These are phyloP conservation scores for Geotrichum europaeum DNA, from an alignment of 1,139 yeast genomes.

Conservation along the genomic window DNA sequence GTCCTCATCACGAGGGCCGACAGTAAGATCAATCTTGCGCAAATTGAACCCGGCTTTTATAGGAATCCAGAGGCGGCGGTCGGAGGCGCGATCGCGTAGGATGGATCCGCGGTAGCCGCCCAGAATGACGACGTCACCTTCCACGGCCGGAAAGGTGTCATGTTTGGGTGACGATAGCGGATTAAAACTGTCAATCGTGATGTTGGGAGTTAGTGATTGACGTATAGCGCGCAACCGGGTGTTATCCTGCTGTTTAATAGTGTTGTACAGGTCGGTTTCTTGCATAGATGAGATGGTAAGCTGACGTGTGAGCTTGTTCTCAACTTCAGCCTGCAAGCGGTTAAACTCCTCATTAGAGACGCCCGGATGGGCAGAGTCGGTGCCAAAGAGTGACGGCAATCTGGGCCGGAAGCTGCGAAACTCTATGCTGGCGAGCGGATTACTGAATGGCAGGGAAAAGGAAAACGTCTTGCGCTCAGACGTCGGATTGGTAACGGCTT, in stretches of 20 bases:
- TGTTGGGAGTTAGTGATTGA: constrained; percentile 52
- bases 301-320: constrained; percentile 45
- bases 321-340: constrained; percentile 5
- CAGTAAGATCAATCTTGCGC: constrained; percentile 56
- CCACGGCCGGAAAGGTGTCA: constrained; percentile 40
- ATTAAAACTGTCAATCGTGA: constrained; percentile 34
- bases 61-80: constrained; percentile 78
- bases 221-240: constrained; percentile 64
- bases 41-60: constrained; percentile 77
- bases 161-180: constrained; percentile 23
- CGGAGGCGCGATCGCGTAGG: constrained; percentile 59
- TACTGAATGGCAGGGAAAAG: constrained; percentile 32
- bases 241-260: constrained; percentile 55
- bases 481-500: constrained; percentile 6
- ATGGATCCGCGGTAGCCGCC: constrained; percentile 90
- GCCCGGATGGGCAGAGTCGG: constrained; percentile 1
- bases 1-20: constrained; percentile 70
- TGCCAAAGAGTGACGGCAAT: constrained; percentile 22
- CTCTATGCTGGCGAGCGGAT: constrained; percentile 28
- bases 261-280: constrained; percentile 54
- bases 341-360: not conserved
- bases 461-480: constrained; percentile 26
- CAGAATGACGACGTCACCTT: constrained; percentile 70
- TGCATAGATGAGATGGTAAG: constrained; percentile 56
- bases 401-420: constrained; percentile 17